Percentiles rank a stretch among this genome's conserved stretches.
Conservation (phyloP, 441 rosid genomes). For the Aleurites moluccanus region DNA sequence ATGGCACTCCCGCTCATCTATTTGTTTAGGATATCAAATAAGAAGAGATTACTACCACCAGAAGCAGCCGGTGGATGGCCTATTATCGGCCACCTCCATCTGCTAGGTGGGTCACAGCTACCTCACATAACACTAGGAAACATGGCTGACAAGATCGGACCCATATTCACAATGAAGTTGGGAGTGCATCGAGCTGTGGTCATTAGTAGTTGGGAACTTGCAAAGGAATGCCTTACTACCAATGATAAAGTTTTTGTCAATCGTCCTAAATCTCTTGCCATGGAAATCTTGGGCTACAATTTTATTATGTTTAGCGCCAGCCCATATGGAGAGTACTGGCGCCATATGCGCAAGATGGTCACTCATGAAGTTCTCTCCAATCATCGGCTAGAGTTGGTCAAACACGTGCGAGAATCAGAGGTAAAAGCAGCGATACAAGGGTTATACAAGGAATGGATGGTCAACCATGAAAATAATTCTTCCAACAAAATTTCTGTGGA, state of each 20-base stretch:
- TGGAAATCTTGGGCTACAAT: conserved; percentile 32
- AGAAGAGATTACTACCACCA: conserved; percentile 3
- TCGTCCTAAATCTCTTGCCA: conserved; percentile 22
- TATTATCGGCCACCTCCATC: conserved; percentile 42
- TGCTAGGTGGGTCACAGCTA: conserved; percentile 15
- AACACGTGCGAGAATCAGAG: conserved; percentile 32
- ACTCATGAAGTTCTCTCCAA: conserved; percentile 37
- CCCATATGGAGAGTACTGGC: conserved; percentile 47
- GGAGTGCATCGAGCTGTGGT: conserved; percentile 32
- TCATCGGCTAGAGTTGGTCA: conserved; percentile 29
- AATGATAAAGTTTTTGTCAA: neutral
- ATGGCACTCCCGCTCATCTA: neutral
- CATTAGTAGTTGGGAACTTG: conserved; percentile 25
- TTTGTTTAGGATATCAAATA: neutral
- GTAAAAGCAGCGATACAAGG: conserved; percentile 21
- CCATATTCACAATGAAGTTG: conserved; percentile 30
- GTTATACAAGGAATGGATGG: conserved; percentile 24
- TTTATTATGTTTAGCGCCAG: conserved; percentile 28
- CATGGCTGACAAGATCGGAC: conserved; percentile 41
- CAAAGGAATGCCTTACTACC: neutral
- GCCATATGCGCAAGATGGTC: conserved; percentile 36
- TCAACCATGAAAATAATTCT: neutral
- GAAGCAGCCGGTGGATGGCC: conserved; percentile 41
- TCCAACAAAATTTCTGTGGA: conserved; percentile 28
- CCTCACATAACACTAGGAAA: conserved; percentile 23